phyloP scores from a whole-genome alignment of 1,139 yeast genomes.

The Blastobotrys serpentis region DNA sequence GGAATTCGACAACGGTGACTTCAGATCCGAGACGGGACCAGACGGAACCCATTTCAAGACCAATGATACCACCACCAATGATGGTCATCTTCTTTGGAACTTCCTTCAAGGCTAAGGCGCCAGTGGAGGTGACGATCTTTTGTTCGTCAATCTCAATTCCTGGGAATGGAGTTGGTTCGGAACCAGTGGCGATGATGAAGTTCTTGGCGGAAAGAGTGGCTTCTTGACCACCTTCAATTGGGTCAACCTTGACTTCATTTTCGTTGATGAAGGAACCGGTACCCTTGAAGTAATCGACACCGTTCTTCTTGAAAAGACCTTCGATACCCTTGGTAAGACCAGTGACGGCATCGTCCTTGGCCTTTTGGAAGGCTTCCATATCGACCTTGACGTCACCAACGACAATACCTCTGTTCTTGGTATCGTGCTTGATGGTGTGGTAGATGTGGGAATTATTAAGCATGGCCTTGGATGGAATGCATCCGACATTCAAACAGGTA shows the following conservation, averaged over 20 bases:
- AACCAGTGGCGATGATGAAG: slow-evolving; percentile 95
- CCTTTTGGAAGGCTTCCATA: slow-evolving; percentile 78
- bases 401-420: slow-evolving; percentile 86
- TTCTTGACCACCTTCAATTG: slow-evolving; percentile 80
- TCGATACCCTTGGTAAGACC: slow-evolving; percentile 94
- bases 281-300: slow-evolving; percentile 93
- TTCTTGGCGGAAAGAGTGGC: slow-evolving; percentile 72
- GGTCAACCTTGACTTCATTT: slow-evolving; percentile 72
- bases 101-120: slow-evolving; percentile 80
- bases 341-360: slow-evolving; percentile 86
- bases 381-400: slow-evolving; percentile 75
- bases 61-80: slow-evolving; percentile 99
- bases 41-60: slow-evolving; percentile 98
- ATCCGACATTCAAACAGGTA: slow-evolving; percentile 96
- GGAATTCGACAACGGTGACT: slow-evolving; percentile 93
- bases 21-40: slow-evolving; percentile 94
- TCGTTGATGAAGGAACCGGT: slow-evolving; percentile 84
- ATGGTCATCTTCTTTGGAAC: slow-evolving; percentile 88
- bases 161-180: slow-evolving; percentile 98
- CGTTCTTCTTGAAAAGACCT: slow-evolving; percentile 91
- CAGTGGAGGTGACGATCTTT: slow-evolving; percentile 95
- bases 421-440: slow-evolving; percentile 85
- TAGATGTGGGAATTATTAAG: slow-evolving; percentile 91
- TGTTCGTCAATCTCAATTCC: slow-evolving; percentile 96
- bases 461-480: slow-evolving; percentile 96